These are phyloP conservation scores for Syncephalastrum racemosum DNA, from an alignment of 371 early-diverging fungal species.

Conservation along the genomic window DNA sequence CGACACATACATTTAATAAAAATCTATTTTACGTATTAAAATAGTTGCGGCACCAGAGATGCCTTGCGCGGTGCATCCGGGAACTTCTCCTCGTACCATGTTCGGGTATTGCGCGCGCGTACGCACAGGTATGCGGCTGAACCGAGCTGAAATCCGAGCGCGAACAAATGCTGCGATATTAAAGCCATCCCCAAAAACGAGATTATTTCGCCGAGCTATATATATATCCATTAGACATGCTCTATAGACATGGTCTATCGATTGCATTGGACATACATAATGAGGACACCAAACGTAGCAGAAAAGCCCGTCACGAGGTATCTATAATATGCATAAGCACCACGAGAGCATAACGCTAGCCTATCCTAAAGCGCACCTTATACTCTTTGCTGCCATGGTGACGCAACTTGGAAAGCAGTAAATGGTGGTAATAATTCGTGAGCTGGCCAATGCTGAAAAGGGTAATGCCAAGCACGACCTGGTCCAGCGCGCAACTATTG, in stretches of 20 bases:
- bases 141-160: constrained; percentile 22
- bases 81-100: constrained; percentile 36
- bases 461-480: constrained; percentile 10
- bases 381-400: constrained; percentile 22
- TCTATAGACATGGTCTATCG: not conserved
- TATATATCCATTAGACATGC: not conserved
- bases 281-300: constrained; percentile 44
- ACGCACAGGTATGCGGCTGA: constrained; percentile 24
- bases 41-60: constrained; percentile 31
- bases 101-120: constrained; percentile 32
- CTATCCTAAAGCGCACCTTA: constrained; percentile 14
- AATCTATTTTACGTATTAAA: constrained; percentile 21
- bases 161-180: constrained; percentile 25
- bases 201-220: constrained; percentile 38
- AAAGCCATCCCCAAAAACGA: constrained; percentile 26
- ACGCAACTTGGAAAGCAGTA: constrained; percentile 25
- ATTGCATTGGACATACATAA: constrained; percentile 29
- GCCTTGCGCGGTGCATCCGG: constrained; percentile 14
- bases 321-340: constrained; percentile 7
- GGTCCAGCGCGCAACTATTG: too few species aligned
- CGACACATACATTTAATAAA: too few species aligned
- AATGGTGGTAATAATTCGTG: constrained; percentile 38
- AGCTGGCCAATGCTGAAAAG: constrained; percentile 31
- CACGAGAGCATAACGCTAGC: too few species aligned
- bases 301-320: constrained; percentile 34